Base-by-base conservation (phyloP, 2,329 filamentous ascomycete genomes). In the Chalaropsis ovoidea region DNA sequence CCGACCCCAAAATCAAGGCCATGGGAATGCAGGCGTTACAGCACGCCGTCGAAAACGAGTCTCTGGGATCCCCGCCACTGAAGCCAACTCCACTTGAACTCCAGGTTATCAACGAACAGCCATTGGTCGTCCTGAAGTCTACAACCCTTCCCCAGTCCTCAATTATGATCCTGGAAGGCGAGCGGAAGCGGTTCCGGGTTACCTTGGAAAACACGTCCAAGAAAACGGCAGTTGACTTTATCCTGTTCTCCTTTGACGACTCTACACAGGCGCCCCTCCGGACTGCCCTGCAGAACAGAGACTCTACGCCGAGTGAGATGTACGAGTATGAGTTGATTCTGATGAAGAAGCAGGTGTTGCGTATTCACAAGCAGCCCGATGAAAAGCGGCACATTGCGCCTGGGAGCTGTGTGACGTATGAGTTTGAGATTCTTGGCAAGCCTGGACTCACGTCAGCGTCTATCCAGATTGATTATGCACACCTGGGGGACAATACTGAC, bases 111-210 rank as follows among this genome's bases (percentile, higher is more conserved):
- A 81, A 85, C 2, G 79, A 85, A 56, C 90, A 96, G 73, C 94
- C 94, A 5, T 76, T 89, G 2, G 77, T 97, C 2, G 77, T 86
- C 2, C 81, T 96, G 22, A 87, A 89, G 71, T 86, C 86, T 7
- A 88, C 87, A 2, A 90, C 87, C 13, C 80, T 96, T 1, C 84
- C 88, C 0, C 92, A 96, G 71, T 89, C 88, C 24, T 89, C 90
- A 10, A 78, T 96, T 43, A 96, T 96, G 91, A 82, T 99, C 11
- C 79, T 99, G 5, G 93, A 97, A 76, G 94, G 94, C 54, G 93
- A 99, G 75, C 83, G 82, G 24, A 86, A 86, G 70, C 78, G 79
- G 0, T 95, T 97, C 72, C 86, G 83, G 0, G 81, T 96, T 17
- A 92, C 88, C 0, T 77, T 97, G 15, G 83, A 88, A 69, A 99